phyloP scores from a whole-genome alignment of 495 filamentous ascomycete species.

The Aspergillus campestris region DNA sequence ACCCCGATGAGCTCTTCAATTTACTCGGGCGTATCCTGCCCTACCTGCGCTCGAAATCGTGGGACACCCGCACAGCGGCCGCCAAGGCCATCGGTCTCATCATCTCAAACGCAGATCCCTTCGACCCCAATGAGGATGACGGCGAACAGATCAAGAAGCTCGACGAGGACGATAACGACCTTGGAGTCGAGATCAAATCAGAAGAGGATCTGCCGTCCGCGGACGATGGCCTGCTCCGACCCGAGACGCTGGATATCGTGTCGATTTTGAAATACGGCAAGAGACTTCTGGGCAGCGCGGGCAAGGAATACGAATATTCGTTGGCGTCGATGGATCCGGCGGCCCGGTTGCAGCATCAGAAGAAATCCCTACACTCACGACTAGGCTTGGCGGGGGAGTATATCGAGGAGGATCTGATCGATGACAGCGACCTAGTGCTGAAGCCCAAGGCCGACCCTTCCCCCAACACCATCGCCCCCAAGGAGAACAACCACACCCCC shows the following conservation, averaged over 20 bases:
- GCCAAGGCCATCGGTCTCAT: conserved; percentile 91
- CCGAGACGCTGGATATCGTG: conserved; percentile 69
- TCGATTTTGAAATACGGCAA: conserved; percentile 74
- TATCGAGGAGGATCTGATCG: conserved; percentile 71
- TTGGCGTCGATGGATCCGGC: conserved; percentile 75
- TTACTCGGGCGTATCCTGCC: conserved; percentile 91
- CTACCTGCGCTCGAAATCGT: conserved; percentile 83
- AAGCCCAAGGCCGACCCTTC: conserved; percentile 38
- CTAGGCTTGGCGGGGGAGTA: conserved; percentile 81
- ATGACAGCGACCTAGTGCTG: conserved; percentile 49
- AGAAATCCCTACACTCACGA: conserved; percentile 74
- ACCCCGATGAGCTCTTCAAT: conserved; percentile 95
- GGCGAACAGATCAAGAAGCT: conserved; percentile 41
- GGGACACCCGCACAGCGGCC: conserved; percentile 88
- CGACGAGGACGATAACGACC: conserved; percentile 43
- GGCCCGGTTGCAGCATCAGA: conserved; percentile 72
- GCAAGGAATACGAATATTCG: conserved; percentile 73
- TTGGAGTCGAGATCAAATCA: conserved; percentile 37
- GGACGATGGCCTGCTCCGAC: conserved; percentile 53
- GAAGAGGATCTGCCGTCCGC: conserved; percentile 26
- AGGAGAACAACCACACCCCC: conserved; percentile 40
- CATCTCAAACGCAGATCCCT: conserved; percentile 75
- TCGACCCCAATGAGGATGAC: conserved; percentile 76
- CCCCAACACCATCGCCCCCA: conserved; percentile 22
- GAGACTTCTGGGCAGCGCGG: conserved; percentile 70